Percentiles rank a stretch among this genome's conserved stretches.
These are phyloP conservation scores for Bipolaris zeicola DNA, from an alignment of 2,329 filamentous ascomycete species.

Conservation along the genomic window DNA sequence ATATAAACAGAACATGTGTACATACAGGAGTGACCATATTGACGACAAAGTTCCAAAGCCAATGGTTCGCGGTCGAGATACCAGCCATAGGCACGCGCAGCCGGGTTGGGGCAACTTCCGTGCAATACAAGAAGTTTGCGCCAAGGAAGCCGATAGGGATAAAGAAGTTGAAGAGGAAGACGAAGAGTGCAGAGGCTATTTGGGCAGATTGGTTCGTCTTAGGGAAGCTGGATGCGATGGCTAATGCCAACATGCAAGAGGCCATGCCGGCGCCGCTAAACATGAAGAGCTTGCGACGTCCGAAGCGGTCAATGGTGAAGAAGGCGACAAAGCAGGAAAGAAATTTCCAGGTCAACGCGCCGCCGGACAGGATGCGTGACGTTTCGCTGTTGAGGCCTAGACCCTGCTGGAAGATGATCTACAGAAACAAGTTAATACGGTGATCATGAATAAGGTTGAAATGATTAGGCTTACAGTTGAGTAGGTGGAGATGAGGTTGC, in stretches of 20 bases:
- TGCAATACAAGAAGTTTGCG: constrained; percentile 65
- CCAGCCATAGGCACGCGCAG: constrained; percentile 61
- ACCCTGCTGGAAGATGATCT: constrained; percentile 53
- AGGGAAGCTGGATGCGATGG: constrained; percentile 58
- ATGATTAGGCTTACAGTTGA: constrained; percentile 54
- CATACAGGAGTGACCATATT: constrained; percentile 35
- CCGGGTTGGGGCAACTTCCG: constrained; percentile 61
- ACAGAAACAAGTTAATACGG: neutral
- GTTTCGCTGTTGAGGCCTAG: constrained; percentile 53
- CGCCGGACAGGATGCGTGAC: constrained; percentile 67
- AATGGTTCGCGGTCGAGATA: constrained; percentile 59
- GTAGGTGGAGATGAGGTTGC: constrained; percentile 58
- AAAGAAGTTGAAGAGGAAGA: constrained; percentile 66
- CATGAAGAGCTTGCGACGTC: constrained; percentile 64
- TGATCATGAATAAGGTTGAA: constrained; percentile 43
- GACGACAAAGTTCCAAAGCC: constrained; percentile 52
- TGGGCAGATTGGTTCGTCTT: constrained; percentile 54
- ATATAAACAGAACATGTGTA: neutral
- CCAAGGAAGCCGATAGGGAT: constrained; percentile 65
- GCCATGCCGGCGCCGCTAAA: constrained; percentile 60
- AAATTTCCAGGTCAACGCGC: constrained; percentile 63
- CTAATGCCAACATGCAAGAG: constrained; percentile 60
- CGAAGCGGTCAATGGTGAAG: constrained; percentile 73
- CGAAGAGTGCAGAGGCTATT: constrained; percentile 61
- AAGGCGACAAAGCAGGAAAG: constrained; percentile 66